Base-by-base conservation (phyloP, 2,329 filamentous ascomycete genomes). In the Cordyceps cateniannulata region DNA sequence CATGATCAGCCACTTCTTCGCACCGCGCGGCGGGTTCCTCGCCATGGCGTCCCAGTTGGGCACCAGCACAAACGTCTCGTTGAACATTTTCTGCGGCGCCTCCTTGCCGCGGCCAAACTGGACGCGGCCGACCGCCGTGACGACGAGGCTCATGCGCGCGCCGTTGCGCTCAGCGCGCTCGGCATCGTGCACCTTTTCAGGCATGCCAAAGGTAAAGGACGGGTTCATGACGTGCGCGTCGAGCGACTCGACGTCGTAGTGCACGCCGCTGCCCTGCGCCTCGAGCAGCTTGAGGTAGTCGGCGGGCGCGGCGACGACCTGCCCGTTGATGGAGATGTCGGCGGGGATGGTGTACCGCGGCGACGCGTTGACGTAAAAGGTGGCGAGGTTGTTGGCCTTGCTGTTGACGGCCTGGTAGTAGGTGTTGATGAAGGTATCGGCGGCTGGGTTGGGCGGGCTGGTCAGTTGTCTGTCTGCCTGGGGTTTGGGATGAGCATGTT, bases 311-410 rank as follows among this genome's bases (percentile, higher is more conserved):
- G 81, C 73, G 42, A 90, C 76, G 2, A 83, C 74, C 52, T 86
- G 85, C 67, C 92, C 91, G 76, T 96, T 96, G 79, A 92, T 87
- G 68, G 85, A 83, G 68, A 96, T 92, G 70, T 86, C 85, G 56
- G 90, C 81, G 38, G 79, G 77, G n/a, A 81, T 76, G 14, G 72
- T 69, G 64, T 85, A 83, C 62, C 79, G 76, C 12, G 79, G 66
- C 25, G 82, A 83, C 55, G 79, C 74, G 70, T 84, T 83, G 65
- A 86, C 77, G 78, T 96, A 96, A 79, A 87, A 96, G n/a, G 77
- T 76, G n/a, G n/a, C n/a, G n/a, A n/a, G n/a, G n/a, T 20, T 81
- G 70, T 77, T 75, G 35, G 81, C 70, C 45, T 91, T 80, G 62
- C 79, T 81, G 73, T 88, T 85, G 56, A 96, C 78, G n/a, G 88